Percentiles rank a stretch among this genome's conserved stretches.
These are phyloP conservation scores for Penicillium sp. DNA, from an alignment of 2,329 filamentous ascomycete species.

Conservation along the genomic window DNA sequence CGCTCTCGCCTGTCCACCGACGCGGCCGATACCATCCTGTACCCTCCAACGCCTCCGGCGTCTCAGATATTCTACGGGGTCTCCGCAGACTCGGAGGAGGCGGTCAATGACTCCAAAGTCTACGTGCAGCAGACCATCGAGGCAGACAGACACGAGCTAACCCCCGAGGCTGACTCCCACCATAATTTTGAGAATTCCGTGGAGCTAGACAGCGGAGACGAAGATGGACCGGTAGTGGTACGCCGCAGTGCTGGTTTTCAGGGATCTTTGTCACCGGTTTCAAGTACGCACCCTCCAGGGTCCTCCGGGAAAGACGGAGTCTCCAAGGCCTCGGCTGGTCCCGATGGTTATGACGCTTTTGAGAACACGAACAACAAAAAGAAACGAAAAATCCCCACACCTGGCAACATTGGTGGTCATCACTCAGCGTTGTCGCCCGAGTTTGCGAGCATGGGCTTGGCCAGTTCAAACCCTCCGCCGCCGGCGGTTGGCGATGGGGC, in stretches of 20 bases:
- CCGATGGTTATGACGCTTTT: conserved; percentile 93
- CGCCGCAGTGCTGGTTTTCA: conserved; percentile 44
- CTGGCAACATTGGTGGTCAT: conserved; percentile 65
- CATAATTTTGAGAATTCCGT: conserved; percentile 55
- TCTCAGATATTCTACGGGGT: conserved; percentile 76
- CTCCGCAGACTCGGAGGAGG: conserved; percentile 55
- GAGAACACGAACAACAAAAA: conserved; percentile 99
- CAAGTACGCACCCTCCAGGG: conserved; percentile 27
- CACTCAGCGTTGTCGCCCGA: conserved; percentile 61
- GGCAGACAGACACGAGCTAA: conserved; percentile 38
- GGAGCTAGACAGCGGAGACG: conserved; percentile 61
- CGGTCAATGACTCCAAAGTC: conserved; percentile 47
- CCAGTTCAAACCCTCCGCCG: conserved; percentile 47
- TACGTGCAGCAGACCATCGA: conserved; percentile 47
- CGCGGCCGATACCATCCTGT: conserved; percentile 76
- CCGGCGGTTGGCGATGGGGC: conserved; percentile 47
- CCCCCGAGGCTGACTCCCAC: conserved; percentile 39
- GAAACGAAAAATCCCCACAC: conserved; percentile 94
- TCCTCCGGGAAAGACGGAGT: conserved; percentile 30
- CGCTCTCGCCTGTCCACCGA: conserved; percentile 84
- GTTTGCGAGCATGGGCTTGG: conserved; percentile 62
- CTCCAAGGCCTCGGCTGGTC: conserved; percentile 60
- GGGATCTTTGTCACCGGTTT: conserved; percentile 35
- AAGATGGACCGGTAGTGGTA: conserved; percentile 49
- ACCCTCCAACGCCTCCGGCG: conserved; percentile 69